A percentile compares a stretch with the other conserved stretches of the same genome.
Evolutionary conservation across 805 yeast genomes (phyloP).

Genomic region (Candida maesae): DNA sequence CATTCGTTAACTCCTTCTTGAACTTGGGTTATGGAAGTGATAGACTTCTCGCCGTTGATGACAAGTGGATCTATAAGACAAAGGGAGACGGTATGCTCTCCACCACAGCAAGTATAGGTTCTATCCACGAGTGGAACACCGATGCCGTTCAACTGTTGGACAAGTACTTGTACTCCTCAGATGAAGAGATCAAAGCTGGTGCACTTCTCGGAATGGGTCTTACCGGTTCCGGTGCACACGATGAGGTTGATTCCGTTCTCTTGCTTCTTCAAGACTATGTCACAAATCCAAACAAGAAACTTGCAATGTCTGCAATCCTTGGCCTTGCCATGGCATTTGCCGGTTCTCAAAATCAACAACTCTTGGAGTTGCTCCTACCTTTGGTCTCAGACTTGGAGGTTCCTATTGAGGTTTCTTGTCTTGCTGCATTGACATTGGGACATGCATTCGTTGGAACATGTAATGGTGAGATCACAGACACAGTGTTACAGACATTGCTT

Average conservation of each 20-base stretch:
- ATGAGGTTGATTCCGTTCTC: slow-evolving; percentile 90
- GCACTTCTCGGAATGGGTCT: slow-evolving; percentile 94
- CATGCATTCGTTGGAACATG: slow-evolving; percentile 95
- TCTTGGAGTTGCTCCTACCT: slow-evolving; percentile 73
- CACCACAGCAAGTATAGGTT: slow-evolving; percentile 88
- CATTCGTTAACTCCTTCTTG: slow-evolving; percentile 89
- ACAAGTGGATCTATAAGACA: slow-evolving; percentile 87
- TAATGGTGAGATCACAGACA: slow-evolving; percentile 90
- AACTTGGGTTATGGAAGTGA: slow-evolving; percentile 91
- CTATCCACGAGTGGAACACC: slow-evolving; percentile 88
- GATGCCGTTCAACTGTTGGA: slow-evolving; percentile 90
- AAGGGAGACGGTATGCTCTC: slow-evolving; percentile 89
- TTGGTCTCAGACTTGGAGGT: slow-evolving; percentile 72
- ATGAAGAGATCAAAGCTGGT: slow-evolving; percentile 90
- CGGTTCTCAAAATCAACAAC: slow-evolving; percentile 85
- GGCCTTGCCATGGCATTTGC: slow-evolving; percentile 95
- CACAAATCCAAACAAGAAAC: slow-evolving; percentile 53
- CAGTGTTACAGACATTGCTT: slow-evolving; percentile 82
- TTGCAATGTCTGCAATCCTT: slow-evolving; percentile 77
- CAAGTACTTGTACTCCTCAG: slow-evolving; percentile 80
- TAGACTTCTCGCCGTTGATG: slow-evolving; percentile 72
- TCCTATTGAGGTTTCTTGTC: slow-evolving; percentile 73
- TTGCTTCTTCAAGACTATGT: slow-evolving; percentile 83
- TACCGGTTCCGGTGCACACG: slow-evolving; percentile 88
- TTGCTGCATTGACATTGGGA: slow-evolving; percentile 90